Evolutionary conservation across 805 yeast species (phyloP).

Genomic region (Zygoascus biomembranicola): DNA sequence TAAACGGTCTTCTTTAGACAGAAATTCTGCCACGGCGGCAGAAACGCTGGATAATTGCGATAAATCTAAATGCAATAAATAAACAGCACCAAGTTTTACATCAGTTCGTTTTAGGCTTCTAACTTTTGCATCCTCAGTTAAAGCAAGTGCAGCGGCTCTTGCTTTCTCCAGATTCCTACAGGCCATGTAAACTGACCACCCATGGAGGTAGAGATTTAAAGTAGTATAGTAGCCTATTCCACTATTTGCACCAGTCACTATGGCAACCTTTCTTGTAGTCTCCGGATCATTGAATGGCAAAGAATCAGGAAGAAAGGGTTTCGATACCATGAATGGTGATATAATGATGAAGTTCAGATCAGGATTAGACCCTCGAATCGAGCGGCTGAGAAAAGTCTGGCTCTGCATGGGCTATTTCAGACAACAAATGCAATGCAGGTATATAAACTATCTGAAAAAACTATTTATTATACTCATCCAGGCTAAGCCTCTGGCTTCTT

Average conservation of each 20-base stretch:
- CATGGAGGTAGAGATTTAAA: constrained; percentile 69
- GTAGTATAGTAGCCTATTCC: constrained; percentile 77
- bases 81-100: constrained; percentile 10
- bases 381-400: too few species aligned
- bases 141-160: constrained; percentile 45
- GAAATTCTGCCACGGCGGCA: constrained; percentile 7
- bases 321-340: background rate
- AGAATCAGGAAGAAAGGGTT: constrained; percentile 33
- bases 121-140: constrained; percentile 44
- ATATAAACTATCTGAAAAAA: background rate
- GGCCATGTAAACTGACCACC: constrained; percentile 64
- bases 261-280: constrained; percentile 49
- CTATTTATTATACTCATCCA: background rate
- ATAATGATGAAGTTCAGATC: background rate
- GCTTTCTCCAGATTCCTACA: constrained; percentile 58
- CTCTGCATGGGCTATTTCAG: too few species aligned
- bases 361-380: background rate
- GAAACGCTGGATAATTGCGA: constrained; percentile 9
- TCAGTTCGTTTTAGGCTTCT: constrained; percentile 13
- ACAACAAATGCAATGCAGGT: too few species aligned
- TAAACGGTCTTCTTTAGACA: constrained; percentile 18
- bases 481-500: background rate
- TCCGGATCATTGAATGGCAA: constrained; percentile 57
- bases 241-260: constrained; percentile 74
- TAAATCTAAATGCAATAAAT: constrained; percentile 10